Base-by-base conservation (phyloP, 371 early-diverging fungal species). In the Racocetra persica region DNA sequence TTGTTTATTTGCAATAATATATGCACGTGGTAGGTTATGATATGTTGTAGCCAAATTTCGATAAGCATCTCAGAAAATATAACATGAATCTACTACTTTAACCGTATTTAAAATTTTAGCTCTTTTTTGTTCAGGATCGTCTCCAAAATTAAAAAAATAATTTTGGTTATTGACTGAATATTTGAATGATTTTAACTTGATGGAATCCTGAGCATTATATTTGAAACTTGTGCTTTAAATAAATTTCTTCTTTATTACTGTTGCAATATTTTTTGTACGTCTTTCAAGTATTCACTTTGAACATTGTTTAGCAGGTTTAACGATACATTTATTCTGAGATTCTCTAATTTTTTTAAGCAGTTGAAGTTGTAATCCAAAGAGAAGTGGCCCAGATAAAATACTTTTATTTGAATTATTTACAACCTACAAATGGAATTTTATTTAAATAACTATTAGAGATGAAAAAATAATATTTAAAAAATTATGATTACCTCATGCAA, bases 11-110 rank as follows among this genome's bases (percentile, higher is more conserved):
- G 22, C 18, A 8, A 22, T 45, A 20, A 10, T 22, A 18, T n/a
- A 10, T 67, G 41, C 20, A 20, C 66, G 20, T 18, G 38, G 41
- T 20, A 66, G n/a, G 2, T 32, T 6, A 38, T 66, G 3, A 20
- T 38, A 5, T 32, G 41, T 38, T 38, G 66, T 18, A 18, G 66
- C n/a, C 41, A 66, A 66, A 11, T 7, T 4, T 45, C 49, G 36
- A 45, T 67, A 67, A 10, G 69, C 38, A 67, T 67, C 22, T n/a
- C 24, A n/a, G n/a, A 2, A 36, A 45, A 67, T 67, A 20, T 67
- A 22, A 38, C n/a, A 3, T 45, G 18, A 11, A 67, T 67, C 69
- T 11, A 67, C 22, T 22, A 22, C 13, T 32, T 32, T 67, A 22
- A 67, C 22, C 1, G 45, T 67, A n/a, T 28, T 36, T 32, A 16